Conservation (phyloP, 1,284 basidiomycete species). For the Meira miltonrushii region DNA sequence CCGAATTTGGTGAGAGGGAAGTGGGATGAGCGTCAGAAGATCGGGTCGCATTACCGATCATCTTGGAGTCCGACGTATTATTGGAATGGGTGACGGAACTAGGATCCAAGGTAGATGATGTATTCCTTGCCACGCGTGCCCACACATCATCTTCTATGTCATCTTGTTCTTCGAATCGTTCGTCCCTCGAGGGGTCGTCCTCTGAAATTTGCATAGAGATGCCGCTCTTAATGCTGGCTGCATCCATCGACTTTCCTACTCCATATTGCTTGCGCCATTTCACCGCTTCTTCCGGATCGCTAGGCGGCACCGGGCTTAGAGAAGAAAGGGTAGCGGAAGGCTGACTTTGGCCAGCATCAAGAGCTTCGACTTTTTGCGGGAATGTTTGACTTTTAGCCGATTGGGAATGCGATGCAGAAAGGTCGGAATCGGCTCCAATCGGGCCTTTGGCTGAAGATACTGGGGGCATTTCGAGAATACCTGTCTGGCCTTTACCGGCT, state of each 20-base stretch:
- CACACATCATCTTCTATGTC: conserved; percentile 25
- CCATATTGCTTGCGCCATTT: conserved; percentile 30
- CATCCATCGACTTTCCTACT: conserved; percentile 14
- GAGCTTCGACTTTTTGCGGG: not conserved
- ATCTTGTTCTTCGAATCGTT: not conserved
- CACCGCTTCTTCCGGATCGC: conserved; percentile 18
- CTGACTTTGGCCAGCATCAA: not conserved
- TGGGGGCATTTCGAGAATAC: not conserved
- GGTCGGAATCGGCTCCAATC: no score
- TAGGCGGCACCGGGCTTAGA: no score
- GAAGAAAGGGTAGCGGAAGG: no score
- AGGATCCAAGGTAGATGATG: not conserved
- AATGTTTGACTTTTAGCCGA: not conserved
- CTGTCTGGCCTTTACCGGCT: not conserved
- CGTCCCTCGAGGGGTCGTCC: conserved; percentile 3
- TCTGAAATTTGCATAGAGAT: conserved; percentile 1
- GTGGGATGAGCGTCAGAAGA: conserved; percentile 21
- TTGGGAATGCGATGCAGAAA: no score
- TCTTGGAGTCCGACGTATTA: no score
- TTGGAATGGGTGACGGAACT: no score
- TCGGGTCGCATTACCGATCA: not conserved
- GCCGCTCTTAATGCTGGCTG: not conserved
- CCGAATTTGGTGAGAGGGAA: conserved; percentile 7
- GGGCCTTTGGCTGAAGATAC: not conserved
- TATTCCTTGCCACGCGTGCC: conserved; percentile 29